Evolutionary conservation across 2,329 filamentous ascomycete species (phyloP), one percentile per base, ranked within the genome.

Genomic region (Curvularia hawaiiensis): DNA sequence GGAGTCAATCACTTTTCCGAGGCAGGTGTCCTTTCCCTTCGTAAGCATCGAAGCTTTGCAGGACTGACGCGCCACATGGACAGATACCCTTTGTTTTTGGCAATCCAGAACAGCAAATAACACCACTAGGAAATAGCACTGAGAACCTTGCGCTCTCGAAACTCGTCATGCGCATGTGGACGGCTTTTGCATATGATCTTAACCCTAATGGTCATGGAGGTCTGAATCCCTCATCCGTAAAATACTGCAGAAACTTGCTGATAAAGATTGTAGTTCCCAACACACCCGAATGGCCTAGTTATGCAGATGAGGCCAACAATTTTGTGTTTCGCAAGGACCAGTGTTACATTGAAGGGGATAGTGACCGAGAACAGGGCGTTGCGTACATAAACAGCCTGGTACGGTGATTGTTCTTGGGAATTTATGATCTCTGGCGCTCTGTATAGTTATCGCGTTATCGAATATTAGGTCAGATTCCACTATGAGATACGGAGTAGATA

Each of bases 71-170:
- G 20, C 35, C 6, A 18, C 16, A 11, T 43, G 40, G 6, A 10
- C 35, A 72, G 67, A 73, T 73, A 2, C 70, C 70, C 0, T 73
- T 70, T 12, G 67, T 71, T 0, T 73, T 73, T 46, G 70, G 70
- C 6, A 72, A 72, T 14, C 62, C 62, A 0, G 47, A 68, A 24
- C 70, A 71, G 45, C 60, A 58, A 6, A 62, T 72, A 8, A 72
- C 70, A 1, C 70, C 68, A 0, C 51, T 72, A 14, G 70, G 70
- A 0, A 70, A 70, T 4, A 64, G 53, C 22, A 49, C 64, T 1
- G 67, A 58, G 28, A 68, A 71, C 8, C 30, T 67, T 2, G 53
- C 48, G 12, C 56, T 71, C n/a, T 71, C 68, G 0, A 56, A 63
- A 6, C 45, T 69, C 0, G 66, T 73, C 3, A 70, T 66, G 47